Base-by-base conservation (phyloP, 2,329 filamentous ascomycete genomes). In the Fusarium poae region DNA sequence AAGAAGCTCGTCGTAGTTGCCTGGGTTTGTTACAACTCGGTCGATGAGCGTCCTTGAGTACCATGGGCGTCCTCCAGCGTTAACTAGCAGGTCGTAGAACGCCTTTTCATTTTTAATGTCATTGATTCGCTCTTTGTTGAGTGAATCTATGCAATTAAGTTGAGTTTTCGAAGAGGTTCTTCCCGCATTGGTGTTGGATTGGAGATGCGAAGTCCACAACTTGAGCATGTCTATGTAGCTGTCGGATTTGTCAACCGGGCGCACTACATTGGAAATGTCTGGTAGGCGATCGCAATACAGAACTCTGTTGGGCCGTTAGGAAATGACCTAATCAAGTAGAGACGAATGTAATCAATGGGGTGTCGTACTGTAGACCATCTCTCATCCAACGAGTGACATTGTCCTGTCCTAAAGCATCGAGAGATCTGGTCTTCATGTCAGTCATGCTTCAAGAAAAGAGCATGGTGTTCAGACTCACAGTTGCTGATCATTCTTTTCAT, bases 61-160 rank as follows among this genome's bases (percentile, higher is more conserved):
- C 65, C 68, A 72, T 9, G 72, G 70, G 4, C 68, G 72, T 7
- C 65, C 72, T n/a, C 72, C 72, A 29, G 57, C 57, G 10, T 56
- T 45, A 13, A 60, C 15, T 21, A 74, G 62, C 21, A 57, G 37
- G 21, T 52, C 48, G 20, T 65, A 46, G 18, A 58, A 64, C 3
- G 11, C 25, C 27, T n/a, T 70, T 42, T 74, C 72, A 15, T 35
- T 52, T 32, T 62, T 40, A 35, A 65, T 27, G 30, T 23, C 45
- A n/a, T 43, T 35, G 20, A 10, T 30, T n/a, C 61, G 44, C 23
- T 57, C 43, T 25, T 70, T 67, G 29, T 54, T 45, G 34, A 42
- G 37, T 25, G 63, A 51, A 18, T 56, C 20, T 7, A 12, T 29
- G 16, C 44, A 13, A 37, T 55, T 43, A 18, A 35, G 23, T 43